These are phyloP conservation scores for Aquanectria penicillioides DNA, from an alignment of 2,329 filamentous ascomycete genomes.

Conservation along the genomic window DNA sequence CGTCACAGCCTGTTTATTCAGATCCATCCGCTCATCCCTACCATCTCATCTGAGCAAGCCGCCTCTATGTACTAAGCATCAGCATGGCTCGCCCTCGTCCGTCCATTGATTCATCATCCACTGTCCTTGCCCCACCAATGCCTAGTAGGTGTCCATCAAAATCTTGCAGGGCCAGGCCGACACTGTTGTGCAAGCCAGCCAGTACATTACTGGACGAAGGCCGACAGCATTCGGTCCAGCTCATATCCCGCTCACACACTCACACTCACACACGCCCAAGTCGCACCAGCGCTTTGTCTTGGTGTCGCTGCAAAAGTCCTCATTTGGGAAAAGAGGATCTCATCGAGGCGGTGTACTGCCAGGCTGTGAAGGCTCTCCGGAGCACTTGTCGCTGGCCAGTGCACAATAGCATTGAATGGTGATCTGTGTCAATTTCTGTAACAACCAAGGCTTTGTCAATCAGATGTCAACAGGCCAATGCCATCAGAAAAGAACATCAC, in stretches of 20 bases:
- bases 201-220: slow-evolving; percentile 1
- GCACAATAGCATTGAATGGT: slow-evolving; percentile 7
- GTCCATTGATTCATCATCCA: slow-evolving; percentile 17
- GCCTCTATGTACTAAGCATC: slow-evolving; percentile 7
- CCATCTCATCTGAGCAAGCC: background rate
- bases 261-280: slow-evolving; percentile 1
- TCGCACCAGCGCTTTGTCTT: slow-evolving; percentile 7
- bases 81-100: background rate
- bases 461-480: slow-evolving; percentile 9
- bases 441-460: slow-evolving; percentile 7
- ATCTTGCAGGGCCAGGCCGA: slow-evolving; percentile 6
- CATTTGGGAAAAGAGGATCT: background rate
- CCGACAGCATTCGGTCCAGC: slow-evolving; percentile 1
- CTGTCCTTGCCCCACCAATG: slow-evolving; percentile 13
- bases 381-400: slow-evolving; percentile 1
- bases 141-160: slow-evolving; percentile 13
- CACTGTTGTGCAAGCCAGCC: too few relatives aligned
- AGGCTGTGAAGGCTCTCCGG: background rate
- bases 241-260: background rate
- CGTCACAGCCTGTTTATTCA: slow-evolving; percentile 5
- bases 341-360: slow-evolving; percentile 18
- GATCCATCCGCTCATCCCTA: background rate
- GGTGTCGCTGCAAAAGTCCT: background rate
- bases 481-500: background rate
- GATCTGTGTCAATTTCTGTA: background rate